Percentiles rank a stretch among this genome's conserved stretches.
These are phyloP conservation scores for Acorus calamus DNA, from an alignment of 106 monocot species.

Conservation along the genomic window DNA sequence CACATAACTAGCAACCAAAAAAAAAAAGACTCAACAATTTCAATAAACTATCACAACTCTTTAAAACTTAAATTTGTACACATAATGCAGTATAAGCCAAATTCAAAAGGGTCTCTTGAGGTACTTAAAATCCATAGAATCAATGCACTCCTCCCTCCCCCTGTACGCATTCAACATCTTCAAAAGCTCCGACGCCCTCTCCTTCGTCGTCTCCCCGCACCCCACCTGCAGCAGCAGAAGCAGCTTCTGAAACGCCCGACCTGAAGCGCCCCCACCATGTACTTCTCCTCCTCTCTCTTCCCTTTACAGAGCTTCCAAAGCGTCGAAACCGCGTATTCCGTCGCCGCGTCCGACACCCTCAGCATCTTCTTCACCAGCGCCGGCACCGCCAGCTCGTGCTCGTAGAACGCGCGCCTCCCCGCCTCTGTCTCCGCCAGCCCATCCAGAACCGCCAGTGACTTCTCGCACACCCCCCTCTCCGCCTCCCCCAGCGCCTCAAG, in stretches of 20 bases:
- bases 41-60: neutral
- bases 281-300: neutral
- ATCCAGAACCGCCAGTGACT: conserved; percentile 2
- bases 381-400: conserved; percentile 22
- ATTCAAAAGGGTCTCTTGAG: conserved; percentile 34
- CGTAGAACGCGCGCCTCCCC: conserved; percentile 11
- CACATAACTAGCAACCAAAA: neutral
- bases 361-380: conserved; percentile 42
- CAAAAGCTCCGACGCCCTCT: conserved; percentile 41
- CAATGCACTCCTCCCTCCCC: conserved; percentile 36
- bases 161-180: conserved; percentile 41
- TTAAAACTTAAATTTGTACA: too few species aligned
- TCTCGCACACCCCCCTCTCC: neutral
- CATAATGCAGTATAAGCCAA: too few species aligned
- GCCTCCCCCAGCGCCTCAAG: conserved; percentile 1
- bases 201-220: conserved; percentile 37
- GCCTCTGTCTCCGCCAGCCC: conserved; percentile 1
- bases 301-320: conserved; percentile 25
- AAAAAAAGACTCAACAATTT: too few species aligned
- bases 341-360: conserved; percentile 28
- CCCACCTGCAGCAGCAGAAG: conserved; percentile 56
- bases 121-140: conserved; percentile 35
- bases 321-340: conserved; percentile 31
- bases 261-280: conserved; percentile 31
- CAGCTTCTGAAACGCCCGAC: conserved; percentile 63